phyloP scores from a whole-genome alignment of 352 stramenopile genomes.

The Pythium rhizo-oryzae region DNA sequence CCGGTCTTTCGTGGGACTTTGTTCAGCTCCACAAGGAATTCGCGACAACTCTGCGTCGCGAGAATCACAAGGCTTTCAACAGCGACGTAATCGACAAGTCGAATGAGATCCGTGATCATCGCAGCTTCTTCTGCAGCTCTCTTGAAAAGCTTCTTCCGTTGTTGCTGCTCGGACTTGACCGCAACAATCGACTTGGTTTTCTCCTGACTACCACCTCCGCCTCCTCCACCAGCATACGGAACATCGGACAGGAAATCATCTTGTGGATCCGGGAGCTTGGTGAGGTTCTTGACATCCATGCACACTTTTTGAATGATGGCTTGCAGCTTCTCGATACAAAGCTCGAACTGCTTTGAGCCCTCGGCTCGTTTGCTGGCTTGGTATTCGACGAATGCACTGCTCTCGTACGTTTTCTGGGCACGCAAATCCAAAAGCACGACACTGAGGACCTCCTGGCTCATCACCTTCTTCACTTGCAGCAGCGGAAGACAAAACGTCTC shows the following conservation, averaged over 20 bases:
- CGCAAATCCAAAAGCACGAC: constrained; percentile 84
- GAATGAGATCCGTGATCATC: constrained; percentile 94
- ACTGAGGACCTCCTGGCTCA: constrained; percentile 81
- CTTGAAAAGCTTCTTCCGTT: constrained; percentile 80
- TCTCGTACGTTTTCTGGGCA: constrained; percentile 91
- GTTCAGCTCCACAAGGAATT: constrained; percentile 90
- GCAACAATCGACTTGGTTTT: constrained; percentile 94
- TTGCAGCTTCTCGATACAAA: constrained; percentile 91
- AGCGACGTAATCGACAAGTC: constrained; percentile 92
- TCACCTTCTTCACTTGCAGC: constrained; percentile 89
- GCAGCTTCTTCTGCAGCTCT: constrained; percentile 84
- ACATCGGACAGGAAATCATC: constrained; percentile 66
- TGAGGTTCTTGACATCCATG: constrained; percentile 89
- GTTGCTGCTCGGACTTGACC: constrained; percentile 89
- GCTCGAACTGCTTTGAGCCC: constrained; percentile 90
- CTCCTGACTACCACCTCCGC: constrained; percentile 42
- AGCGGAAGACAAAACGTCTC: constrained; percentile 89
- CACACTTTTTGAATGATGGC: constrained; percentile 90
- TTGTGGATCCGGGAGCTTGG: constrained; percentile 57
- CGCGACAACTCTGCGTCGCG: constrained; percentile 78
- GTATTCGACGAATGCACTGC: constrained; percentile 88
- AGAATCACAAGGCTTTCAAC: constrained; percentile 91
- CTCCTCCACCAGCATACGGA: constrained; percentile 28
- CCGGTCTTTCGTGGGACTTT: constrained; percentile 88
- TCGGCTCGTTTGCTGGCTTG: constrained; percentile 86